Base-by-base conservation (phyloP, 257 asterid species). In the Primulina eburnea region DNA sequence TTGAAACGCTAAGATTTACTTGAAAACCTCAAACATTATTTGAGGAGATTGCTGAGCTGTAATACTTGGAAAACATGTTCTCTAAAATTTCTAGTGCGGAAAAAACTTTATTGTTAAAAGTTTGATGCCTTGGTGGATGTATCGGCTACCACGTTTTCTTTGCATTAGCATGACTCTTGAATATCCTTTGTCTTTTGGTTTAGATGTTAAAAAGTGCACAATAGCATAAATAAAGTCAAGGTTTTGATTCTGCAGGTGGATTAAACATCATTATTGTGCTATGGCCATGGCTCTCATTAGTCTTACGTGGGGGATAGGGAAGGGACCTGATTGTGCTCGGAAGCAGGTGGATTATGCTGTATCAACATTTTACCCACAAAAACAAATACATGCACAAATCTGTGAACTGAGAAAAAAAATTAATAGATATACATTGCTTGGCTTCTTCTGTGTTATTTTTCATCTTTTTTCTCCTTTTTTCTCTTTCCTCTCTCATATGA, bases 271-370 rank as follows among this genome's bases (percentile, higher is more conserved):
- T 77, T 94, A 94, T 62, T 91, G 77, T 73, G 97, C 97, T 60
- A 91, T 85, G 96, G 96, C 81, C 64, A 94, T 94, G 97, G 97
- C 97, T 75, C 91, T 91, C 73, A 88, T 94, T 68, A 94, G 99
- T 88, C 96, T 94, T 65, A 94, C 97, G 67, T 94, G 99, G 99
- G 99, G 89, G 80, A 83, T 90, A 75, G 92, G 82, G 80, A 84
- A 89, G 77, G 97, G 85, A 70, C 93, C 96, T 21, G 83, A 85
- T 66, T 91, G 99, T 82, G 80, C 97, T 66, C 88, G 85, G 85
- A 91, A 91, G 73, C 99, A 94, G 96, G 97, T 83, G 60, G 3
- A 40, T 53, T 67, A 63, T 68, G 67, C 63, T 62, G 55, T 57
- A 63, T 55, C 37, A 33, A 35, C 43, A 28, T 65, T 57, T 73